Conservation (phyloP, 306 rosid genomes). For the Pterocarpus macrocarpus region DNA sequence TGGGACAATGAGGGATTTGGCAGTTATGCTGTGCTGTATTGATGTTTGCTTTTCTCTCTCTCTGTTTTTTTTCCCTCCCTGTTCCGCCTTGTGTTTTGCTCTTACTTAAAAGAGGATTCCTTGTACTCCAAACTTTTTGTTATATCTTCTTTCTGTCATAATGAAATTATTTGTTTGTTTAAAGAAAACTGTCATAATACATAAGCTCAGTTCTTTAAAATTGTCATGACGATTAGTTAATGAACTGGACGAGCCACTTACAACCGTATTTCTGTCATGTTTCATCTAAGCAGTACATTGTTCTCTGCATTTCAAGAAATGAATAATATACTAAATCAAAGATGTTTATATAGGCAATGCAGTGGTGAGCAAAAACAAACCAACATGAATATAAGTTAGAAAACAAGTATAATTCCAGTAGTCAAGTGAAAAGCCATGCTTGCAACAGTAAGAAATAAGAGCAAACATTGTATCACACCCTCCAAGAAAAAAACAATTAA, state of each 20-base stretch:
- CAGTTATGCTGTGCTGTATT: neutral
- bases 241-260: neutral
- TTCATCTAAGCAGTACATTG: neutral
- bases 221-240: neutral
- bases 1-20: neutral
- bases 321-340: neutral
- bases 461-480: neutral
- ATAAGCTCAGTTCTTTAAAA: neutral
- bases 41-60: neutral
- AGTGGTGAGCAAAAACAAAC: neutral
- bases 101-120: neutral
- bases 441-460: neutral
- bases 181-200: neutral
- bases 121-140: neutral
- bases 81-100: neutral
- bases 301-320: neutral
- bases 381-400: neutral
- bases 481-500: neutral
- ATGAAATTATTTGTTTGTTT: neutral
- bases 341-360: neutral
- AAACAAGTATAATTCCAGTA: neutral
- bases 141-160: neutral
- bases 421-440: neutral
- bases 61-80: neutral
- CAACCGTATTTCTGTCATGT: neutral